phyloP scores from a whole-genome alignment of 208 protist species.

The Wallacemonas sp. region DNA sequence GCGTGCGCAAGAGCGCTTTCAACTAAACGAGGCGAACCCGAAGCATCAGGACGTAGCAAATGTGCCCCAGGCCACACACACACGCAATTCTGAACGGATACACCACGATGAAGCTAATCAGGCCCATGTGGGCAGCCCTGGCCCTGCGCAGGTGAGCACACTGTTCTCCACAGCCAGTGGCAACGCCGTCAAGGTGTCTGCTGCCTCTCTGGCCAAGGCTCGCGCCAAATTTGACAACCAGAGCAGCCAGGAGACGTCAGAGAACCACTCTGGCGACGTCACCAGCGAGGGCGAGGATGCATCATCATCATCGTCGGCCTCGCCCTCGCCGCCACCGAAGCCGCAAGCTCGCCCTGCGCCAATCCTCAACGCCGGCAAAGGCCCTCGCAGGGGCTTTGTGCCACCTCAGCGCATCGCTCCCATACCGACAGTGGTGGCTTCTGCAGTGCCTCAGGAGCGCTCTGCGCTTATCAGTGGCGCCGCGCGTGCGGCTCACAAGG shows the following conservation, averaged over 20 bases:
- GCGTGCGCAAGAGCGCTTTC: neutral
- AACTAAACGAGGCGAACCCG: neutral
- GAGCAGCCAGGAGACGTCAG: too few relatives aligned
- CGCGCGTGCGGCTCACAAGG: too few relatives aligned
- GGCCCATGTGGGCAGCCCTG: neutral
- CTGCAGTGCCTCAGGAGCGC: too few relatives aligned
- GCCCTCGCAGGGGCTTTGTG: neutral
- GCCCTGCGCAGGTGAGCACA: neutral
- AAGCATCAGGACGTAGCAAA: neutral
- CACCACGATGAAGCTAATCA: too few relatives aligned
- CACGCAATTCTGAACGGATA: neutral
- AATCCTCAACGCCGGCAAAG: neutral
- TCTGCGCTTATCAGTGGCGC: too few relatives aligned
- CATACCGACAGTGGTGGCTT: neutral
- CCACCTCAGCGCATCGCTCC: conserved; percentile 5
- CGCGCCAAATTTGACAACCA: neutral
- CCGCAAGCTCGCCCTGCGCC: neutral
- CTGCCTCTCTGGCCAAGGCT: neutral
- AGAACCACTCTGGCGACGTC: too few relatives aligned
- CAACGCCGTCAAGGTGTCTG: neutral
- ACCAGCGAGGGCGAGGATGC: neutral
- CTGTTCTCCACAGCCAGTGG: conserved; percentile 17
- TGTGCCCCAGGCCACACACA: neutral
- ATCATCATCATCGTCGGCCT: neutral
- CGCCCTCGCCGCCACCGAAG: neutral